Evolutionary conservation across 2,329 filamentous ascomycete genomes (phyloP), one percentile per base, ranked within the genome.

Genomic region (Geoglossum cookeanum): DNA sequence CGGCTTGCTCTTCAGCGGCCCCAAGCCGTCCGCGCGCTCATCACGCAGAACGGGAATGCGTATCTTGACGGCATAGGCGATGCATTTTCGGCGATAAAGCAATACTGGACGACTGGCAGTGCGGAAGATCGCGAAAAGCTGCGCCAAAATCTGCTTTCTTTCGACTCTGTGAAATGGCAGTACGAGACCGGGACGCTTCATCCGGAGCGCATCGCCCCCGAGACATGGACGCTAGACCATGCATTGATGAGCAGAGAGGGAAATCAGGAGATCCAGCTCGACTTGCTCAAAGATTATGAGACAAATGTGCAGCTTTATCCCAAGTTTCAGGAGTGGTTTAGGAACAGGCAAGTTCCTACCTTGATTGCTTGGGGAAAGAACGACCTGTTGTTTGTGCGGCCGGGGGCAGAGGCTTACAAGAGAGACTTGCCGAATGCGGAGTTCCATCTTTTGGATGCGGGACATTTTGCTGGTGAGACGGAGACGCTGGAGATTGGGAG

Each of bases 21-120:
- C 0, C 65, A 72, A 0, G 68, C 69, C 9, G 67, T 81, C 56
- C 68, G 69, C 42, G 75, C 76, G 13, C 76, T 82, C 60, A 70
- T 82, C 57, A 69, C 72, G 2, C 79, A 83, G 62, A 81, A 81
- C 62, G 79, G 78, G 45, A 83, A 82, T 61, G 78, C 78, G 13
- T 83, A 81, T 62, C 67, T 63, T 3, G 77, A 79, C 61, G 79
- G 78, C 3, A 68, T 82, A 4, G 72, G 72, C 13, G 62, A 64
- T 22, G 63, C 65, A 0, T 76, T 78, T 65, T 80, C 77, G 76
- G 72, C 74, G 0, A 60, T 79, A 32, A 63, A 68, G 55, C 64
- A 68, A 32, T 71, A 74, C 58, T 79, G 76, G 77, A 67, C 66
- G 0, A 69, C 67, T 3, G 63, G 67, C 13, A 63, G 65, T 11